These are phyloP conservation scores for Schwanniomyces occidentalis DNA, from an alignment of 805 yeast species.

Conservation along the genomic window DNA sequence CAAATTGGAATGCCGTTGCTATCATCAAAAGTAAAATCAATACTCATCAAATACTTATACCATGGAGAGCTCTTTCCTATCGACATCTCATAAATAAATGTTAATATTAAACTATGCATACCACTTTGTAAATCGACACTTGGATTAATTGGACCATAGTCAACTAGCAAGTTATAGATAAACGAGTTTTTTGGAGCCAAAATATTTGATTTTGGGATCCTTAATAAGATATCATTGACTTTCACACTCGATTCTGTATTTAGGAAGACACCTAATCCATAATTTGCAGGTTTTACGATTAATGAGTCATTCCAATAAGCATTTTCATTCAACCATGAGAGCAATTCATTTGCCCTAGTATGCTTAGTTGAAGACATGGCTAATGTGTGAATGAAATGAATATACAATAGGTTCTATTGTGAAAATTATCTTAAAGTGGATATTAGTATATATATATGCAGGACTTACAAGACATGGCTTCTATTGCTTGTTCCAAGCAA, in stretches of 20 bases:
- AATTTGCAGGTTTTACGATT: constrained; percentile 44
- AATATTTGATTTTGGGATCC: constrained; percentile 62
- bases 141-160: constrained; percentile 31
- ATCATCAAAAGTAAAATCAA: constrained; percentile 32
- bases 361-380: constrained; percentile 5
- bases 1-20: constrained; percentile 53
- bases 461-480: too few relatives aligned
- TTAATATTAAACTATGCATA: constrained; percentile 62
- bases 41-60: constrained; percentile 61
- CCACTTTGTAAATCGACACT: constrained; percentile 48
- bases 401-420: too few relatives aligned
- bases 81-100: constrained; percentile 70
- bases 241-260: constrained; percentile 27
- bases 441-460: too few relatives aligned
- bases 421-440: too few relatives aligned
- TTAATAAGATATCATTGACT: constrained; percentile 40
- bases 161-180: constrained; percentile 67
- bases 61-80: constrained; percentile 74
- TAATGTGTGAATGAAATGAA: too few relatives aligned
- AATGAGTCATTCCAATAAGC: constrained; percentile 56
- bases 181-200: constrained; percentile 59
- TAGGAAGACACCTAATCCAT: constrained; percentile 79
- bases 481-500: too few relatives aligned
- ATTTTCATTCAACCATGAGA: constrained; percentile 57
- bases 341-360: neutral